Base-by-base conservation (phyloP, 208 protist species). In the Phytomonas sp. region DNA sequence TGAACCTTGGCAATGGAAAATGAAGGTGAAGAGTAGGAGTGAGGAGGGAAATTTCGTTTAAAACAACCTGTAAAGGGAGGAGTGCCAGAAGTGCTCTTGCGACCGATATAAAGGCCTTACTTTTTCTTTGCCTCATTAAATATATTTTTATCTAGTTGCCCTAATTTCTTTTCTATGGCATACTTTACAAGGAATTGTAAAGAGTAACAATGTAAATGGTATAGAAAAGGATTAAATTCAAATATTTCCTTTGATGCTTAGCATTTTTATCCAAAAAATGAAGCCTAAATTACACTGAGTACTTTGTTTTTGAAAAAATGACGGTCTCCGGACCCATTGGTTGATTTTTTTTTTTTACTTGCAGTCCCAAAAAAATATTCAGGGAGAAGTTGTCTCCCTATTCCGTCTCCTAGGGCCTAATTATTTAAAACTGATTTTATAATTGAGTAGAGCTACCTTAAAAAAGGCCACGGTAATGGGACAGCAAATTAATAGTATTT, bases 131-230 rank as follows among this genome's bases (percentile, higher is more conserved):
- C 46, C 26, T 60, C 37, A 28, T 73, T 26, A 34, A 46, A 31
- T 5, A 40, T 37, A 29, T 69, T 2, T 71, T 71, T 59, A 72
- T 34, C 65, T 43, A 23, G 66, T 43, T 75, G 56, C 46, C 17
- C 53, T 60, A 46, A 34, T 61, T 64, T 70, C 67, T 29, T 66
- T 66, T 32, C 62, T 74, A 65, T 75, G 26, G 28, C 53, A 63
- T 64, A 7, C 63, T 28, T 43, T 67, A 2, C 4, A 51, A 51
- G 2, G 13, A 40, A 51, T 51, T 51, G 40, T 51, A 51, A 51
- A 51, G 40, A 23, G 40, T 51, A 51, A 51, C 13, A 51, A n/a
- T 51, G 40, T 51, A 51, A 51, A 51, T 51, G 40, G 40, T 51
- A 15, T 51, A 51, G 4, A 23, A 51, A 17, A 51, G 40, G 40